Evolutionary conservation across 345 rosid genomes (phyloP).

Genomic region (Rhodamnia argentea): DNA sequence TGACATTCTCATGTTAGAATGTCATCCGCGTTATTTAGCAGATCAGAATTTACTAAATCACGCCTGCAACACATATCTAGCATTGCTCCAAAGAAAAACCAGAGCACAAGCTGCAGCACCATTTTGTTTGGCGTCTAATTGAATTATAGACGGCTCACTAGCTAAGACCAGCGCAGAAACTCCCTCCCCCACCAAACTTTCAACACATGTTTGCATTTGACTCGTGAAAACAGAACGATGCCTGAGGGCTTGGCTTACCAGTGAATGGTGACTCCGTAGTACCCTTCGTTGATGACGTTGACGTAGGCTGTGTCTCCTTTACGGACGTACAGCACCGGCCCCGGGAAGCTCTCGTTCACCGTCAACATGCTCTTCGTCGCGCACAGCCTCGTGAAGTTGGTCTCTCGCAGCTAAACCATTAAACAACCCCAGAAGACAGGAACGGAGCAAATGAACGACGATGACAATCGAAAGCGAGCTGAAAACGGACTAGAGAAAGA

Average conservation of each 20-base stretch:
- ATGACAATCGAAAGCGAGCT: neutral
- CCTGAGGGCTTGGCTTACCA: conserved; percentile 5
- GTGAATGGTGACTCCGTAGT: conserved; percentile 19
- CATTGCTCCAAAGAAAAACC: too few relatives aligned
- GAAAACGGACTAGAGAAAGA: neutral
- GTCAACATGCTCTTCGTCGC: conserved; percentile 8
- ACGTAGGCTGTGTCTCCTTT: conserved; percentile 19
- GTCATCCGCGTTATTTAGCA: too few relatives aligned
- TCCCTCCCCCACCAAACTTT: neutral
- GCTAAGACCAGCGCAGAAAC: neutral
- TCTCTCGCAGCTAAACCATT: conserved; percentile 10
- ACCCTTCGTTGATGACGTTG: conserved; percentile 15
- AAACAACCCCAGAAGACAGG: neutral
- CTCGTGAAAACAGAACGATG: neutral
- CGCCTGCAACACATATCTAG: too few relatives aligned
- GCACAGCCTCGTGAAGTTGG: conserved; percentile 16
- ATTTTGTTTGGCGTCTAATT: too few relatives aligned
- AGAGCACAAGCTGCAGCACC: too few relatives aligned
- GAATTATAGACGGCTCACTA: neutral
- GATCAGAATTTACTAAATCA: too few relatives aligned
- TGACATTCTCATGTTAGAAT: neutral
- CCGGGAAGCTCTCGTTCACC: conserved; percentile 19
- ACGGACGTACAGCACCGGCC: conserved; percentile 9
- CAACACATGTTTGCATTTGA: neutral
- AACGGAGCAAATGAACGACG: neutral